These are phyloP conservation scores for Ogataea allantospora DNA, from an alignment of 805 yeast genomes.

Conservation along the genomic window DNA sequence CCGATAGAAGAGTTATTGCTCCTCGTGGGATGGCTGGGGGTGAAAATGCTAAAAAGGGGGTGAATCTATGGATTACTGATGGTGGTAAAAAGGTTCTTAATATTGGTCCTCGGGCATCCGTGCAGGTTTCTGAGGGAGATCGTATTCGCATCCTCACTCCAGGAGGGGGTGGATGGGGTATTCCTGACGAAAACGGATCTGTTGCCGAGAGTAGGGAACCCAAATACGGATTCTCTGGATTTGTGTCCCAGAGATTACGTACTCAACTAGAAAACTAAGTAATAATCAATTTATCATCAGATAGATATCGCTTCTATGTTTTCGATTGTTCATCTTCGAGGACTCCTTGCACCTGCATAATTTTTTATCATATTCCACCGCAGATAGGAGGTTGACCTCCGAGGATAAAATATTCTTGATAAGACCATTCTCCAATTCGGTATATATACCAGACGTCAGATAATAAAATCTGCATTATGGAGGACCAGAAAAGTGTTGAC, in stretches of 20 bases:
- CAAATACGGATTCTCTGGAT: slow-evolving; percentile 29
- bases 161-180: slow-evolving; percentile 85
- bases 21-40: slow-evolving; percentile 59
- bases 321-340: not conserved
- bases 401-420: not conserved
- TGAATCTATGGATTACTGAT: slow-evolving; percentile 27
- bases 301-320: too few relatives aligned
- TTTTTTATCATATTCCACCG: not conserved
- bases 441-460: not conserved
- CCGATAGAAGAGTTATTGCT: slow-evolving; percentile 51
- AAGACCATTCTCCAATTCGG: not conserved
- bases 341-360: slow-evolving; percentile 1
- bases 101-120: slow-evolving; percentile 71
- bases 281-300: too few relatives aligned
- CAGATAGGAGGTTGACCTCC: slow-evolving; percentile 5
- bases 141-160: slow-evolving; percentile 68
- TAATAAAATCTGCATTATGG: not conserved
- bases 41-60: slow-evolving; percentile 46
- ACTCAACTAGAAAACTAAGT: slow-evolving; percentile 23
- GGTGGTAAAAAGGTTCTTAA: slow-evolving; percentile 39
- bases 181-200: slow-evolving; percentile 18
- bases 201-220: not conserved
- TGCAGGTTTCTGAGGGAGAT: slow-evolving; percentile 58
- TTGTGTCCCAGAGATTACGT: slow-evolving; percentile 27
- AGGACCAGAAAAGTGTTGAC: not conserved